Percentiles rank a stretch among this genome's conserved stretches.
These are phyloP conservation scores for Candida alai DNA, from an alignment of 805 yeast species.

Conservation along the genomic window DNA sequence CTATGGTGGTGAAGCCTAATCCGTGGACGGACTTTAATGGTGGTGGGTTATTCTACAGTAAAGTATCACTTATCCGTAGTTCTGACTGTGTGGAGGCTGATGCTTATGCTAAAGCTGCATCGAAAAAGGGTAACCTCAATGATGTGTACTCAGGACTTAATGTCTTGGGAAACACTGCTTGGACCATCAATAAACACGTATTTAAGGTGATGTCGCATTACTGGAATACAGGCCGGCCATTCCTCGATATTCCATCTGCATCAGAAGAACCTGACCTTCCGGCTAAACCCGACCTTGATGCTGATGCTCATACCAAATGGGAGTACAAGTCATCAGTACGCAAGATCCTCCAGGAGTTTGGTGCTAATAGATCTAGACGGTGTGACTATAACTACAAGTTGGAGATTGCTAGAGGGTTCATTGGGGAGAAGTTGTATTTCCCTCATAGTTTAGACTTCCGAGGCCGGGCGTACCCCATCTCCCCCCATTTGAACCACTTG, in stretches of 20 bases:
- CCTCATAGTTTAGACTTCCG: constrained; percentile 81
- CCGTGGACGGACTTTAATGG: constrained; percentile 80
- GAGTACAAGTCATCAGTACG: constrained; percentile 66
- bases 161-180: constrained; percentile 80
- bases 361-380: constrained; percentile 75
- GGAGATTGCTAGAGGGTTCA: constrained; percentile 90
- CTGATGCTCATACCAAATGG: constrained; percentile 68
- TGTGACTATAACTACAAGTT: constrained; percentile 92
- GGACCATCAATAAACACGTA: constrained; percentile 82
- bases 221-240: constrained; percentile 85
- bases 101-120: constrained; percentile 85
- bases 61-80: constrained; percentile 64
- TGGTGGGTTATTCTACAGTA: constrained; percentile 80
- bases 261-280: constrained; percentile 42
- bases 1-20: constrained; percentile 89
- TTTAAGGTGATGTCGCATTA: constrained; percentile 66
- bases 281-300: constrained; percentile 51
- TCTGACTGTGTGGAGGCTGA: constrained; percentile 84
- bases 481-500: constrained; percentile 77
- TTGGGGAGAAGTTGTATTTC: constrained; percentile 70
- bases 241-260: constrained; percentile 64
- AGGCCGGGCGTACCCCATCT: constrained; percentile 79
- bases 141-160: constrained; percentile 76
- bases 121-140: constrained; percentile 60
- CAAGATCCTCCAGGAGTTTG: constrained; percentile 53